These are phyloP conservation scores for Coniosporium apollinis DNA, from an alignment of 495 filamentous ascomycete species.

Conservation along the genomic window DNA sequence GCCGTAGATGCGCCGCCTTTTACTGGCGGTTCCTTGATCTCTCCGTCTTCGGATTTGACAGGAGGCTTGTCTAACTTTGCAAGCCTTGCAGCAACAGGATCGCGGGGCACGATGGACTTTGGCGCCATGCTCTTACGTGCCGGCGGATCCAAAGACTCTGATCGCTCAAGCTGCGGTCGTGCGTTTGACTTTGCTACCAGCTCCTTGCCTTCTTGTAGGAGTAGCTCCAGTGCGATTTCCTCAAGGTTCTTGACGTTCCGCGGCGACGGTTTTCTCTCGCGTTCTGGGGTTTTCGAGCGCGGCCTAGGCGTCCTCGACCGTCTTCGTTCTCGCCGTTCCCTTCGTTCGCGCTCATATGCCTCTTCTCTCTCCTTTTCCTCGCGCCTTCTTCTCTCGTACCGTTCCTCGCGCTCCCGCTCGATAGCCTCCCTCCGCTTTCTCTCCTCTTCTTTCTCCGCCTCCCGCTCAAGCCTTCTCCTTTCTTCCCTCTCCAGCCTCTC, in stretches of 20 bases:
- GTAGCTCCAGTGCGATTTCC: slow-evolving; percentile 36
- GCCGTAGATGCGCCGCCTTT: no score
- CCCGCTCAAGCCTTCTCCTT: slow-evolving; percentile 14
- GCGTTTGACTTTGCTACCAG: slow-evolving; percentile 40
- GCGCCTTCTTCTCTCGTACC: slow-evolving; percentile 13
- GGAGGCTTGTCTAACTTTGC: slow-evolving; percentile 13
- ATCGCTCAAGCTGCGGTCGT: slow-evolving; percentile 39
- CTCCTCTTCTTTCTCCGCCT: slow-evolving; percentile 15
- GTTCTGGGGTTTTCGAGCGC: slow-evolving; percentile 25
- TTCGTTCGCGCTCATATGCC: slow-evolving; percentile 9
- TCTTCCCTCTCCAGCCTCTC: slow-evolving; percentile 32
- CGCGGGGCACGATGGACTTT: slow-evolving; percentile 19
- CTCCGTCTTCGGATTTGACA: slow-evolving; percentile 9
- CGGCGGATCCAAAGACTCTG: slow-evolving; percentile 30
- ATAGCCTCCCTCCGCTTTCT: slow-evolving; percentile 16
- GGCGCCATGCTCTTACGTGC: slow-evolving; percentile 19
- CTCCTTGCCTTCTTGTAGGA: slow-evolving; percentile 43
- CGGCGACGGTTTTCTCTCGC: slow-evolving; percentile 11
- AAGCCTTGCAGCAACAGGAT: slow-evolving; percentile 15
- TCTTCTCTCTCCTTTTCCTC: slow-evolving; percentile 4
- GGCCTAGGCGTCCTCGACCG: slow-evolving; percentile 10
- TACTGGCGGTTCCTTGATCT: no score
- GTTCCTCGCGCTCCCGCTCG: slow-evolving; percentile 11
- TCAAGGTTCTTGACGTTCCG: slow-evolving; percentile 43
- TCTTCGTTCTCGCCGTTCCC: slow-evolving; percentile 14